Conservation (phyloP, 2,329 filamentous ascomycete species). For the Decorospora gaudefroyi region DNA sequence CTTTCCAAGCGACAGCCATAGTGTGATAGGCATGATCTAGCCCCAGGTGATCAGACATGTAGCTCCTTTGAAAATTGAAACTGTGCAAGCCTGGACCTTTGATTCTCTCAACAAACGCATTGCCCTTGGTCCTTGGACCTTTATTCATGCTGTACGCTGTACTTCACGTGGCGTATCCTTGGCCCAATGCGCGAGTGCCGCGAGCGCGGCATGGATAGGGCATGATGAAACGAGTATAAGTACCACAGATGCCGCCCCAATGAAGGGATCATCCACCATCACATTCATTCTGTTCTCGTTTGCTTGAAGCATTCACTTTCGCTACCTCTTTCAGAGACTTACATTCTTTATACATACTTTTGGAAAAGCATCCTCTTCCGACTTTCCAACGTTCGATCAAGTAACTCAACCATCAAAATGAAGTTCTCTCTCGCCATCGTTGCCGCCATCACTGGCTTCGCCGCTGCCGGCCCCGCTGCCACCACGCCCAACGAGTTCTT, state of each 20-base stretch:
- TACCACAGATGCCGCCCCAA: constrained; percentile 6
- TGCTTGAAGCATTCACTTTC: constrained; percentile 34
- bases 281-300: constrained; percentile 27
- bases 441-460: constrained; percentile 36
- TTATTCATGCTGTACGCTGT: constrained; percentile 2
- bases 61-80: background rate
- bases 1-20: constrained; percentile 8
- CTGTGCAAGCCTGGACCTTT: background rate
- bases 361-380: constrained; percentile 15
- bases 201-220: background rate
- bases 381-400: constrained; percentile 20
- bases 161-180: constrained; percentile 4
- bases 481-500: constrained; percentile 30
- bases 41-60: constrained; percentile 2
- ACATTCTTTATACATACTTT: constrained; percentile 30
- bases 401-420: constrained; percentile 34
- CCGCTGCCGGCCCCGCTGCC: constrained; percentile 35
- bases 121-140: background rate
- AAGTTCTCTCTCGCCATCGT: constrained; percentile 37
- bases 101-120: constrained; percentile 2
- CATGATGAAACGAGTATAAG: constrained; percentile 15
- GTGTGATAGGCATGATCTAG: constrained; percentile 10
- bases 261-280: constrained; percentile 17
- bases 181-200: background rate
- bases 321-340: constrained; percentile 17